phyloP scores from a whole-genome alignment of 2,329 filamentous ascomycete genomes.

The Lasiodiplodia citricola region DNA sequence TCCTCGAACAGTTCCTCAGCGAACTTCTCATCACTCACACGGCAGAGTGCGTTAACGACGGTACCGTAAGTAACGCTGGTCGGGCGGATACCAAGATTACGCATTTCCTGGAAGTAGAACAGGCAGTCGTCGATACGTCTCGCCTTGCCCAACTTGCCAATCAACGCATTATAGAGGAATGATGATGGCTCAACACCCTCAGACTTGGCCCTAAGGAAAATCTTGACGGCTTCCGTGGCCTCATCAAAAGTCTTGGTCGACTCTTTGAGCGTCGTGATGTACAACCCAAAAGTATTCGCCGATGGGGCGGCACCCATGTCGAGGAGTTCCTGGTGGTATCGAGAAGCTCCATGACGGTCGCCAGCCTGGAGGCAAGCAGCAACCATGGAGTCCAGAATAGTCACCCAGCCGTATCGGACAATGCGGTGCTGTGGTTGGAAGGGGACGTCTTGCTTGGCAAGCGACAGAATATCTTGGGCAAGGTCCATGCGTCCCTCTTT shows the following conservation, averaged over 20 bases:
- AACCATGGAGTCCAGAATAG: constrained; percentile 95
- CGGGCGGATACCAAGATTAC: constrained; percentile 86
- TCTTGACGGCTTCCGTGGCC: constrained; percentile 93
- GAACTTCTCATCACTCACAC: constrained; percentile 96
- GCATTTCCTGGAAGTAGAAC: constrained; percentile 98
- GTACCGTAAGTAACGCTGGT: constrained; percentile 98
- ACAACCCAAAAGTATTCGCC: constrained; percentile 96
- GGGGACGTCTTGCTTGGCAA: constrained; percentile 89
- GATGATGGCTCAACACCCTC: constrained; percentile 96
- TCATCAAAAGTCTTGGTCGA: constrained; percentile 98
- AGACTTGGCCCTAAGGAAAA: constrained; percentile 90
- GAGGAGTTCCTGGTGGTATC: constrained; percentile 89
- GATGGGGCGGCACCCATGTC: constrained; percentile 90
- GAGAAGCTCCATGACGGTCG: constrained; percentile 78
- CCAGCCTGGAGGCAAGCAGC: constrained; percentile 86
- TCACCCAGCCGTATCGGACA: constrained; percentile 94
- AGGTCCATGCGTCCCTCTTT: constrained; percentile 82
- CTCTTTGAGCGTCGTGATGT: constrained; percentile 99
- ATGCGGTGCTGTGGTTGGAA: constrained; percentile 81
- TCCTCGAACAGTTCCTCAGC: constrained; percentile 98
- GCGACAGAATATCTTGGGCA: constrained; percentile 83
- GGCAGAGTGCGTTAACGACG: constrained; percentile 95
- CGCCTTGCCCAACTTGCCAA: constrained; percentile 97
- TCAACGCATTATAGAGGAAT: constrained; percentile 97
- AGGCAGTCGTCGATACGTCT: constrained; percentile 97